phyloP scores from a whole-genome alignment of 2,329 filamentous ascomycete genomes.

The Penicillium sp. region DNA sequence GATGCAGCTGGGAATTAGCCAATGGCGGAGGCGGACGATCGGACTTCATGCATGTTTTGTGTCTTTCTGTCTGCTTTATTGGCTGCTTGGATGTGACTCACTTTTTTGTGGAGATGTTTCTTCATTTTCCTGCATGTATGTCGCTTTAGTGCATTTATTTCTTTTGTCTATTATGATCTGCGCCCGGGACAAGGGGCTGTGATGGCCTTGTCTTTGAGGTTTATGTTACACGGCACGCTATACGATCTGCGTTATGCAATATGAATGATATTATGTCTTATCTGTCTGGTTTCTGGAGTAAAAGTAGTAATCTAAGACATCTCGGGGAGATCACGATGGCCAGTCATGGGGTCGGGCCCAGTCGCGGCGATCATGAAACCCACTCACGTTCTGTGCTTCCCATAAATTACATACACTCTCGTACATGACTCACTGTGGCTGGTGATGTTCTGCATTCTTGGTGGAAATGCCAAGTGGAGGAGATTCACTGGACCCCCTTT shows the following conservation, averaged over 20 bases:
- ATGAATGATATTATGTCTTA: neutral
- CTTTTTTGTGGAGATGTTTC: conserved; percentile 2
- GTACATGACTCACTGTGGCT: conserved; percentile 7
- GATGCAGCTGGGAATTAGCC: neutral
- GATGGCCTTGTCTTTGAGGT: neutral
- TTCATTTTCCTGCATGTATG: conserved; percentile 1
- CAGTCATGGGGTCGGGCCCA: neutral
- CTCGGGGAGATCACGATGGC: neutral
- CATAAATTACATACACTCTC: neutral
- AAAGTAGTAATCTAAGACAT: neutral
- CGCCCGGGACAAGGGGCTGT: neutral
- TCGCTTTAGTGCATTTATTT: neutral
- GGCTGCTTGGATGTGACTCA: conserved; percentile 8
- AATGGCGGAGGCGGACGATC: conserved; percentile 6
- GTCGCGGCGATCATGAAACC: neutral
- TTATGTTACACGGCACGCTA: neutral
- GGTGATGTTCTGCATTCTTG: too few species aligned
- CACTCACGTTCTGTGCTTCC: neutral
- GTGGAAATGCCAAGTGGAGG: too few species aligned
- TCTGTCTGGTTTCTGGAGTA: neutral
- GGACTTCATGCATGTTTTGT: conserved; percentile 5
- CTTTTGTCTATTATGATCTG: neutral
- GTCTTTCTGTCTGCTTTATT: conserved; percentile 5
- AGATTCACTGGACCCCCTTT: too few species aligned
- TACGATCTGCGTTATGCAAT: neutral